Conservation (phyloP, 176 grass and related monocot genomes). For the Aegilops longissima region DNA sequence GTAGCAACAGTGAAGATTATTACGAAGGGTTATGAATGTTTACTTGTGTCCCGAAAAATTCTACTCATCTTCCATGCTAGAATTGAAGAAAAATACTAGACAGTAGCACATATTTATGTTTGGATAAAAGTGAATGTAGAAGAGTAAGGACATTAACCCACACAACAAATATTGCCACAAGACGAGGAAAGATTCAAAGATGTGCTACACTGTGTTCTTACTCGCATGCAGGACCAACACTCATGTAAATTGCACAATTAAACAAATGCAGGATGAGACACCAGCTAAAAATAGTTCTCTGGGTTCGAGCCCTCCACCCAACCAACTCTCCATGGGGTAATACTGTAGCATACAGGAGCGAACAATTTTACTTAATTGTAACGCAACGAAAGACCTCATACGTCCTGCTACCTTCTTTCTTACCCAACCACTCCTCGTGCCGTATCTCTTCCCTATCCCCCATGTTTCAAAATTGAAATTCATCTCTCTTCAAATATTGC, state of each 20-base stretch:
- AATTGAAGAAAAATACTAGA: background rate
- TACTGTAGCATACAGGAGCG: no score
- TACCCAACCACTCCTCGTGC: no score
- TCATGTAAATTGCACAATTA: background rate
- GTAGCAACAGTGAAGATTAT: constrained; percentile 16
- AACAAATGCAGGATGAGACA: background rate
- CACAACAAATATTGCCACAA: background rate
- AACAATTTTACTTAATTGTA: no score
- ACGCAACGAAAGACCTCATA: no score
- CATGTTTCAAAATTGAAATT: no score
- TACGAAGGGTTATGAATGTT: background rate
- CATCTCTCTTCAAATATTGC: no score
- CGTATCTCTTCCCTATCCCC: no score
- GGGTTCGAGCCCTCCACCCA: no score
- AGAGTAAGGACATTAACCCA: background rate
- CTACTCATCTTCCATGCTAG: background rate
- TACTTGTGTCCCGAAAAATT: background rate
- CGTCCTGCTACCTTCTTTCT: no score
- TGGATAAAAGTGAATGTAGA: background rate
- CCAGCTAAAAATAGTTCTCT: no score
- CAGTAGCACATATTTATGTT: background rate
- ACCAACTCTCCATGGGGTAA: no score
- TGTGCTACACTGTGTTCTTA: background rate
- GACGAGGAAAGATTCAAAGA: background rate
- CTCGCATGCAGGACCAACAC: no score